Base-by-base conservation (phyloP, 805 yeast genomes). In the Tetrapisispora taiwanensis region DNA sequence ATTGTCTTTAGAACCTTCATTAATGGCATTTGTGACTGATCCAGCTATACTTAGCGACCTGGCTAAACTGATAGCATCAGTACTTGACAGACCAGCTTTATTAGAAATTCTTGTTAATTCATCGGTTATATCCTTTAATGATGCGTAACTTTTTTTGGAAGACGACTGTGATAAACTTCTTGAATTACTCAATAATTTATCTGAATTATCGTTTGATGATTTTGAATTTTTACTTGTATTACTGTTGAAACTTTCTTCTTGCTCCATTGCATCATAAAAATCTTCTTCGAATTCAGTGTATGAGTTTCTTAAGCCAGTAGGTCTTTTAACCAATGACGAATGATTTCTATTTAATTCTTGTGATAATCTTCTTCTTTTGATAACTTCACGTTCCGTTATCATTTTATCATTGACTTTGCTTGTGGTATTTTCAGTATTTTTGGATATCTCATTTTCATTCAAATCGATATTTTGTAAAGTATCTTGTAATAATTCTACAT, bases 1-100 rank as follows among this genome's bases (percentile, higher is more conserved):
- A 28, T 28, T 28, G 4, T 5, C n/a, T 12, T 28, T 28, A 14
- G 5, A 4, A 28, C 4, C 30, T 6, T 13, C 10, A 12, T 13
- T 20, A 32, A 17, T 30, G 5, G 4, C 9, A 20, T 33, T 31
- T 17, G 46, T 71, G 10, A 83, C 81, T 32, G 81, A 66, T 1
- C 85, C 75, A 0, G 81, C 73, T 33, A 84, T 74, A 1, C 90
- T 81, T 41, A 86, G 69, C 1, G 92, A 78, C 53, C 92, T 69
- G 0, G 95, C 95, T 46, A 86, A 68, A 0, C 92, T 78, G 4
- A 81, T 81, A 0, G 95, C 90, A 65, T 85, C 92, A 34, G 79
- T 74, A 1, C 86, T 79, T 42, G 78, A 81, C 63, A 84, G 66
- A 0, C 90, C 90, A 0, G 88, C 92, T 61, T 78, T 67, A 49